Evolutionary conservation across 139 green algal species (phyloP), one percentile per base, ranked within the genome.

Genomic region (Chlamydomonas sphaeroides): DNA sequence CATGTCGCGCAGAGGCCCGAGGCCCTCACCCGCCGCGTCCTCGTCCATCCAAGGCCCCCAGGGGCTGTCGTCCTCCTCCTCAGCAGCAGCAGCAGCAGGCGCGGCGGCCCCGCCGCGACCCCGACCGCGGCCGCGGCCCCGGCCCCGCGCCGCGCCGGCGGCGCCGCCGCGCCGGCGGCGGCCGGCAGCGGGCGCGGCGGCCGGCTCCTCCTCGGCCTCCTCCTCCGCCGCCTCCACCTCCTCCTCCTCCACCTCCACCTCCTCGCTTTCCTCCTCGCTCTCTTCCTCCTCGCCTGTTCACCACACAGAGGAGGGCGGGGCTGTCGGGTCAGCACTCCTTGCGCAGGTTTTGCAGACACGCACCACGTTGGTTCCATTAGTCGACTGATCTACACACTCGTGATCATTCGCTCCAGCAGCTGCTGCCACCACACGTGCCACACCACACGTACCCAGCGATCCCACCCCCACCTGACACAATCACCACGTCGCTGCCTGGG

Each of bases 1-100:
- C n/a, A n/a, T n/a, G n/a, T n/a, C n/a, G n/a, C n/a, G n/a, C n/a
- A n/a, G n/a, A n/a, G 49, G 2, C 7, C 49, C 49, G 2, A 18
- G 18, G 49, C 49, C 71, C 2, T 83, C 74, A 6, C 36, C 61
- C 69, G 2, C 28, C 28, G 6, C 33, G 25, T 84, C 79, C 3
- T 83, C 77, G 10, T 72, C 32, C 84, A 88, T 83, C 74, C 74
- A 88, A 0, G 78, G 84, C n/a, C 84, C 84, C 84, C 84, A 88
- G 23, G 49, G 32, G 65, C 51, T 56, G 30, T 82, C 77, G 17
- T 82, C 69, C 32, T 49, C 51, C 6, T 70, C 74, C 18, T 80
- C 59, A 8, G 39, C 59, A 8, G 35, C 17, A 28, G 25, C 56
- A 11, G 10, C 41, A 32, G 36, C 5, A 26, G 48, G 48, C 26